A percentile compares a stretch with the other conserved stretches of the same genome.
phyloP scores from a whole-genome alignment of 2,329 filamentous ascomycete species.

The Colletotrichum gloeosporioides region DNA sequence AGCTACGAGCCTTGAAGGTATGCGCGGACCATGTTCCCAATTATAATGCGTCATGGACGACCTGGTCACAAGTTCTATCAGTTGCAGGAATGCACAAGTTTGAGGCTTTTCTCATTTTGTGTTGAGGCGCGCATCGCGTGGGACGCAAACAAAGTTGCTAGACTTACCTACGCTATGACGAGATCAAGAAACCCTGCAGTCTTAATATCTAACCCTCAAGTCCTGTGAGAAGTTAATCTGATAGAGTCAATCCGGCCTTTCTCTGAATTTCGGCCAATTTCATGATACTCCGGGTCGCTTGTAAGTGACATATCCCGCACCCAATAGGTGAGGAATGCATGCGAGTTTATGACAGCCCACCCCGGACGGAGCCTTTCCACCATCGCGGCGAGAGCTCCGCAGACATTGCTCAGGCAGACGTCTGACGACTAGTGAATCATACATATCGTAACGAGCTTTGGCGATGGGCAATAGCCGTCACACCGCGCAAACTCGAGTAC shows the following conservation, averaged over 20 bases:
- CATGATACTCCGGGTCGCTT: not conserved
- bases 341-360: fast-evolving
- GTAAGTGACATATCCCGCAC: fast-evolving
- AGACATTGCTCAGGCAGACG: not conserved
- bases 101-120: not conserved
- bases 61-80: not conserved
- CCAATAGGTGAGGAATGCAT: fast-evolving
- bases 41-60: not conserved
- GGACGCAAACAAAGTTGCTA: not conserved
- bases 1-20: not conserved
- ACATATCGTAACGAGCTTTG: fast-evolving
- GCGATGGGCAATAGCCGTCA: fast-evolving
- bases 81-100: not conserved
- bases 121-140: not conserved
- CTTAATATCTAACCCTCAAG: not conserved
- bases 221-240: not conserved
- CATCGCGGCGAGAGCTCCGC: not conserved
- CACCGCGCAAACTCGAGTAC: not conserved
- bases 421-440: fast-evolving
- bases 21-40: not conserved
- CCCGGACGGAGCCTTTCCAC: not conserved
- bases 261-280: fast-evolving
- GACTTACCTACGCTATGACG: not conserved
- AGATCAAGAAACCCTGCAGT: fast-evolving
- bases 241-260: fast-evolving